Evolutionary conservation across 2,329 filamentous ascomycete genomes (phyloP), one percentile per base, ranked within the genome.

Genomic region (Penicillium aurantiogriseum): DNA sequence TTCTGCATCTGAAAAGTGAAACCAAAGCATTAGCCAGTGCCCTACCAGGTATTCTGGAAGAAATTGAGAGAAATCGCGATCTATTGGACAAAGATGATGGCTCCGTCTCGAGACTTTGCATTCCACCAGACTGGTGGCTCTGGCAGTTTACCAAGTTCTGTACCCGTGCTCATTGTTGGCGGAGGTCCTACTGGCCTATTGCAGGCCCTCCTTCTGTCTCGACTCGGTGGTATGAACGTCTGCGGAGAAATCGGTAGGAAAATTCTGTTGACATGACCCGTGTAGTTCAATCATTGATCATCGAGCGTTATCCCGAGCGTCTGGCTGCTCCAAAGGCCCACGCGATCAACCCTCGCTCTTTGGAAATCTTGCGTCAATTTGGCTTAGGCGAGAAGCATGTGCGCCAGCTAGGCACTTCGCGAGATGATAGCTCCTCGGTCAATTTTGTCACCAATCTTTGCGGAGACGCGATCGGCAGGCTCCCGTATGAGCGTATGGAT

Each of bases 361-460:
- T 68, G 39, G 66, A 68, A 42, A 63, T 67, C 25, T 57, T 63
- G 27, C 62, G 63, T 25, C 66, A 67, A 54, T 60, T 57, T 46
- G 44, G 53, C 13, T 52, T 67, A 17, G 64, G 65, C 6, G 57
- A 63, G 51, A 46, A 51, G 21, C 44, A 49, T 7, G 19, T 74
- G 15, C 62, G 71, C 19, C 60, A 57, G 8, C 35, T 74, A n/a
- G 74, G 74, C 7, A 71, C 69, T 1, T 58, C 64, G 11, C 64
- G 71, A 46, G 58, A 63, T 23, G 73, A 76, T 65, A 71, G 70
- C 3, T 70, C 63, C 38, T 74, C 68, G 67, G 74, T 76, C 25
- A 73, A 74, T 51, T 76, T 76, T 51, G 56, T 75, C 13, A 73
- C 72, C 1, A 72, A 69, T 49, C 61, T 76, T 25, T 68, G 62